Conservation (phyloP, 2,329 filamentous ascomycete genomes). For the Plectosphaerella cucumerina region DNA sequence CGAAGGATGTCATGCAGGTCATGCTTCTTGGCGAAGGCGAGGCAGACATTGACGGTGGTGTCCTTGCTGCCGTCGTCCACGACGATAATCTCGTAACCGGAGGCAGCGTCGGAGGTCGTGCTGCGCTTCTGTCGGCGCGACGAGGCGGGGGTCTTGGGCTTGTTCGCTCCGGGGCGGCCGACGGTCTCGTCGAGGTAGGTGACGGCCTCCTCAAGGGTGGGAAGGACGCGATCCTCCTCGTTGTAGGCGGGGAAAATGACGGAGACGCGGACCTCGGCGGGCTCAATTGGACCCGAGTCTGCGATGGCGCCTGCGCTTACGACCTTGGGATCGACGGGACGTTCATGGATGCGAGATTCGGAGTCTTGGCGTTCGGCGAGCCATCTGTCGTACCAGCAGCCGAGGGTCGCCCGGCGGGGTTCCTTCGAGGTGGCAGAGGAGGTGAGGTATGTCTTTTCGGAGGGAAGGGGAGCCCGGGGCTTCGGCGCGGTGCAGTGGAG, state of each 20-base stretch:
- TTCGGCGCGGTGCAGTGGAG: constrained; percentile 75
- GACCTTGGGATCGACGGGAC: constrained; percentile 30
- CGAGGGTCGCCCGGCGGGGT: constrained; percentile 48
- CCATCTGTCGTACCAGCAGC: constrained; percentile 85
- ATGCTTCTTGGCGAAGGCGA: constrained; percentile 73
- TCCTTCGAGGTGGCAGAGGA: constrained; percentile 59
- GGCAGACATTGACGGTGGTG: constrained; percentile 71
- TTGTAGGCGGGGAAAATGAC: constrained; percentile 96
- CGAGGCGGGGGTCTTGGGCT: constrained; percentile 9
- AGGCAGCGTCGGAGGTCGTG: constrained; percentile 27
- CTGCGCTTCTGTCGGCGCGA: constrained; percentile 27
- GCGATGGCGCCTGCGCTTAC: constrained; percentile 21
- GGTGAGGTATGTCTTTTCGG: constrained; percentile 83
- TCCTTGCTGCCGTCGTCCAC: constrained; percentile 89
- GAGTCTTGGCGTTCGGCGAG: constrained; percentile 54
- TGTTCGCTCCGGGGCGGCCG: constrained; percentile 38
- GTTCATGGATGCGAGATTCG: constrained; percentile 27
- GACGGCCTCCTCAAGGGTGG: constrained; percentile 87
- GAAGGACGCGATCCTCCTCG: constrained; percentile 76
- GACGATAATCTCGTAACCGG: constrained; percentile 88
- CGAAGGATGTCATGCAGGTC: constrained; percentile 75
- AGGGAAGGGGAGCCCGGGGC: constrained; percentile 67
- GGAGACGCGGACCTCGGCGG: constrained; percentile 79
- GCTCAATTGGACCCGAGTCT: constrained; percentile 60
- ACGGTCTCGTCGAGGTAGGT: constrained; percentile 78